These are phyloP conservation scores for Pseudofabraea citricarpa DNA, from an alignment of 2,329 filamentous ascomycete species.

Conservation along the genomic window DNA sequence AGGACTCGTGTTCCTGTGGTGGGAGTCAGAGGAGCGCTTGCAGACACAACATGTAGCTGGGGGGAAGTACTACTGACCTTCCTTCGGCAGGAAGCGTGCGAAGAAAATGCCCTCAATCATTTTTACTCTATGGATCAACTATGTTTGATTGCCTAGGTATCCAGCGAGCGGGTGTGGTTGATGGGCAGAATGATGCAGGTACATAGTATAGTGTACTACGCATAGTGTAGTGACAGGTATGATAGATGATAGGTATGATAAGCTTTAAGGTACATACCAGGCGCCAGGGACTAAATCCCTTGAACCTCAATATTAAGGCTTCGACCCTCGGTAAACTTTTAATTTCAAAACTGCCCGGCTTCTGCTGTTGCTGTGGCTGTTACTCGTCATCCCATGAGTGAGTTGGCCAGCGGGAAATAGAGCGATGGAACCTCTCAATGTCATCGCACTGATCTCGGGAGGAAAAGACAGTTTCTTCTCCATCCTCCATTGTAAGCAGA, in stretches of 20 bases:
- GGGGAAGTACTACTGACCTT: constrained; percentile 40
- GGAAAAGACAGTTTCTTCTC: constrained; percentile 97
- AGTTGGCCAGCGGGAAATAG: background rate
- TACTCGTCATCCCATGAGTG: no score
- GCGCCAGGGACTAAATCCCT: no score
- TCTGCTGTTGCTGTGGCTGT: no score
- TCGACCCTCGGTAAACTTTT: background rate
- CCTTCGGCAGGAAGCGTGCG: constrained; percentile 61
- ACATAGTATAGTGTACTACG: no score
- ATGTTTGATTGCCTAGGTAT: background rate
- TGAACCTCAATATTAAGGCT: background rate
- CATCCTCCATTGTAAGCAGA: constrained; percentile 79
- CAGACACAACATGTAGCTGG: background rate
- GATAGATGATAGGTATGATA: no score
- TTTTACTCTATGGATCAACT: constrained; percentile 12
- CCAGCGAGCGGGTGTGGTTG: no score
- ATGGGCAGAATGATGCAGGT: no score
- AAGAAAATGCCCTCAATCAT: constrained; percentile 72
- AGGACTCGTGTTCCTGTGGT: constrained; percentile 62
- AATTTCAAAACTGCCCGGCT: no score
- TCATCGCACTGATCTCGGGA: constrained; percentile 90
- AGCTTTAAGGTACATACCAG: no score
- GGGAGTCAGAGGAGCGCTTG: background rate
- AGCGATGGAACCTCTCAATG: constrained; percentile 55
- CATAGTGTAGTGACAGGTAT: no score